Evolutionary conservation across 495 filamentous ascomycete species (phyloP), one percentile per base, ranked within the genome.

Genomic region (Aspergillus steynii): DNA sequence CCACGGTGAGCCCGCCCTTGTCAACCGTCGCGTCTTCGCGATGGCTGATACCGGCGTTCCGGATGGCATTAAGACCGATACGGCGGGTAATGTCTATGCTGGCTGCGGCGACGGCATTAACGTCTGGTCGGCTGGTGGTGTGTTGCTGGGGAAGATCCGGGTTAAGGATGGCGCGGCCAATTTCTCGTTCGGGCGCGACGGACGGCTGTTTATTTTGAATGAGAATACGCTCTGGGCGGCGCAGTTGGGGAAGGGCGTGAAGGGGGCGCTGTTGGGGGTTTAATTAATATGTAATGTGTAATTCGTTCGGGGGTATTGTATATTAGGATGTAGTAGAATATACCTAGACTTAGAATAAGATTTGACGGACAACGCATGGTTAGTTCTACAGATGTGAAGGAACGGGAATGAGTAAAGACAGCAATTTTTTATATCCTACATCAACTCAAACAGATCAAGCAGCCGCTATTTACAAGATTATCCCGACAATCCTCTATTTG

Each of bases 1-100:
- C 29, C 52, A 70, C 20, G 62, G 62, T 9, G 62, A 74, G 15
- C 74, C 74, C 0, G 81, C 84, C 60, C 67, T 86, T 31, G 69
- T 63, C 0, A 84, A 85, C 57, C 75, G 75, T 32, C 79, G 85
- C 34, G 71, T 86, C 0, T 90, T 90, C 62, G 85, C 87, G 2
- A 86, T 83, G 64, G 75, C 80, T 6, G 74, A 76, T 12, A 70
- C 71, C 0, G 83, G 85, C 10, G 73, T 83, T 14, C 83, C 86
- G 6, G 86, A 90, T 62, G 86, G 83, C 6, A 71, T 89, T 60
- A 86, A 88, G 67, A 73, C 76, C 59, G 86, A 89, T 63, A 78
- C 74, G 61, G 70, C 79, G 20, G 86, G 85, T 2, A 86, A 88
- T 58, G 80, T 89, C 9, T 89, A 88, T 64, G 70, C 78, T n/a